Percentiles rank a stretch among this genome's conserved stretches.
Evolutionary conservation across 257 asterid species (phyloP).

Genomic region (Coffea canephora): DNA sequence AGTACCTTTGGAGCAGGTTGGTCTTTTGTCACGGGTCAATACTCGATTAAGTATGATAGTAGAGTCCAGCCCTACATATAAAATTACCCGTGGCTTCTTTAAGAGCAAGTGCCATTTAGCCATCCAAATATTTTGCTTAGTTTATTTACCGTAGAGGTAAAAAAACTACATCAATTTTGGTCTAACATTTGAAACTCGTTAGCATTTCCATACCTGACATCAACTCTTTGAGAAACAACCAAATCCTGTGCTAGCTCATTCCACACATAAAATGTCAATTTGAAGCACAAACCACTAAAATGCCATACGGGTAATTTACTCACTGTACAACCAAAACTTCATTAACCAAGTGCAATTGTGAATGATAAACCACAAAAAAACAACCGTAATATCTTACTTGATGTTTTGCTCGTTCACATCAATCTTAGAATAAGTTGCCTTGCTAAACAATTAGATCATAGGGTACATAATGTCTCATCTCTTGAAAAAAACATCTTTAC

Average conservation of each 20-base stretch:
- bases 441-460: neutral
- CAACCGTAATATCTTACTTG: neutral
- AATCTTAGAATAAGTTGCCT: neutral
- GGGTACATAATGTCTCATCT: neutral
- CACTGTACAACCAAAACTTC: neutral
- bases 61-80: neutral
- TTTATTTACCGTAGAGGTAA: neutral
- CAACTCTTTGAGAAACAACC: neutral
- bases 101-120: no score
- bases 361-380: neutral
- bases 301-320: no score
- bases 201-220: neutral
- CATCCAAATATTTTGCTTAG: neutral
- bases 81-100: neutral
- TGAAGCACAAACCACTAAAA: neutral
- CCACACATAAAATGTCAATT: neutral
- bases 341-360: neutral
- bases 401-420: neutral
- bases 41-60: neutral
- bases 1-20: neutral
- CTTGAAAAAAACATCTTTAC: neutral
- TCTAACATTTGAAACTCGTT: neutral
- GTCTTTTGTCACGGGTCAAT: neutral
- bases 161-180: neutral
- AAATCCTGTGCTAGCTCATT: neutral